Evolutionary conservation across 306 rosid species (phyloP), one percentile per base, ranked within the genome.

Genomic region (Gynostemma pentaphyllum): DNA sequence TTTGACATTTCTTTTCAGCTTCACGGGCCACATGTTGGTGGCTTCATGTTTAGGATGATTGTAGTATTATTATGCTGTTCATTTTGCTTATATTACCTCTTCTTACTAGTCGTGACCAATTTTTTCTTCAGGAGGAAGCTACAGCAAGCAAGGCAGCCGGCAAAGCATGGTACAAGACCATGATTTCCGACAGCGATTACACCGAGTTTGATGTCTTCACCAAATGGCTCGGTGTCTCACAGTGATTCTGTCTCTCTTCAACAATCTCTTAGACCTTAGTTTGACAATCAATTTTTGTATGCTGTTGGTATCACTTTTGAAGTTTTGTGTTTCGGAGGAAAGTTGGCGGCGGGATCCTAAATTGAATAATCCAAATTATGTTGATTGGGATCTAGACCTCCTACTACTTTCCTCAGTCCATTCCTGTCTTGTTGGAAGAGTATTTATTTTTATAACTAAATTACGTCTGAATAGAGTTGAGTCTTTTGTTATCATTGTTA

Each of bases 171-270:
- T 87, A 79, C 40, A 76, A 83, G 30, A 87, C 94, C 9, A 90
- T 90, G 97, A 84, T 87, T 36, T 87, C 97, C 0, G 97, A 90
- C 42, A 79, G 86, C 2, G 95, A 90, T 66, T 90, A 90, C 69
- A 71, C 94, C 3, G 94, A 90, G 59, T 90, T 90, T 0, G 97
- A 90, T 5, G 74, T 72, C 70, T 90, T 90, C 61, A 34, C 91
- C 4, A 90, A 90, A 81, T 90, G 97, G 95, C 64, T 90, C 16
- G 83, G 88, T 7, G 87, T 84, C 1, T 83, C 97, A 13, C 94
- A 90, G 88, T 90, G 62, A 76, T 62, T 54, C 70, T 21, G 27
- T 28, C 48, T 55, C 56, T 29, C 61, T 27, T 54, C 41, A 51
- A 61, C 4, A 40, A 42, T 21, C 5, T 39, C 50, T 2, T 60